These are phyloP conservation scores for Davidsoniella eucalypti DNA, from an alignment of 2,329 filamentous ascomycete species.

Conservation along the genomic window DNA sequence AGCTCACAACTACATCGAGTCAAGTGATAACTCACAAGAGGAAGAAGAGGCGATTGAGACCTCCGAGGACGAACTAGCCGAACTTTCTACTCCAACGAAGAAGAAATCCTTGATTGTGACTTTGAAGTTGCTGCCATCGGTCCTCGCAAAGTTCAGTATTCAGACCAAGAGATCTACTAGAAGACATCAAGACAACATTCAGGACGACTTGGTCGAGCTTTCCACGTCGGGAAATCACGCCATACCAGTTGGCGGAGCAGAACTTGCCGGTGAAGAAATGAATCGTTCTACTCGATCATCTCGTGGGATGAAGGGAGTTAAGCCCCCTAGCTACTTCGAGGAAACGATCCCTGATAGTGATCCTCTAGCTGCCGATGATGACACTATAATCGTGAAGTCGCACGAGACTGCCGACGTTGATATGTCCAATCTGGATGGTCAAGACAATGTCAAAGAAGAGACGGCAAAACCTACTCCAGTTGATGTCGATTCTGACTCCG, in stretches of 20 bases:
- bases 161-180: no score
- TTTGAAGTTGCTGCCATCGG: slow-evolving; percentile 22
- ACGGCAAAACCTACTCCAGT: neutral
- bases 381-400: slow-evolving; percentile 14
- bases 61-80: slow-evolving; percentile 17
- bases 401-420: slow-evolving; percentile 19
- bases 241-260: slow-evolving; percentile 15
- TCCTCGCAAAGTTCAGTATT: no score
- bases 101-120: slow-evolving; percentile 23
- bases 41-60: slow-evolving; percentile 21
- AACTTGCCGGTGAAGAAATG: slow-evolving; percentile 15
- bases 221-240: no score
- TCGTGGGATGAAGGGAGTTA: slow-evolving; percentile 34
- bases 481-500: slow-evolving; percentile 19
- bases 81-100: slow-evolving; percentile 18
- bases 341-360: slow-evolving; percentile 12
- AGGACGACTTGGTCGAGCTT: no score
- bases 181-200: no score
- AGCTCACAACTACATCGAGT: slow-evolving; percentile 10
- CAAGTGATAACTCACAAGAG: slow-evolving; percentile 9
- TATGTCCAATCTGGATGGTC: slow-evolving; percentile 16
- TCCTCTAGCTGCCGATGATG: slow-evolving; percentile 13
- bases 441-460: neutral
- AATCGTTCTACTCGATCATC: slow-evolving; percentile 27
- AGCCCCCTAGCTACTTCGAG: slow-evolving; percentile 15